phyloP scores from a whole-genome alignment of 1,284 basidiomycete species.

The Tylopilus orsonianus region DNA sequence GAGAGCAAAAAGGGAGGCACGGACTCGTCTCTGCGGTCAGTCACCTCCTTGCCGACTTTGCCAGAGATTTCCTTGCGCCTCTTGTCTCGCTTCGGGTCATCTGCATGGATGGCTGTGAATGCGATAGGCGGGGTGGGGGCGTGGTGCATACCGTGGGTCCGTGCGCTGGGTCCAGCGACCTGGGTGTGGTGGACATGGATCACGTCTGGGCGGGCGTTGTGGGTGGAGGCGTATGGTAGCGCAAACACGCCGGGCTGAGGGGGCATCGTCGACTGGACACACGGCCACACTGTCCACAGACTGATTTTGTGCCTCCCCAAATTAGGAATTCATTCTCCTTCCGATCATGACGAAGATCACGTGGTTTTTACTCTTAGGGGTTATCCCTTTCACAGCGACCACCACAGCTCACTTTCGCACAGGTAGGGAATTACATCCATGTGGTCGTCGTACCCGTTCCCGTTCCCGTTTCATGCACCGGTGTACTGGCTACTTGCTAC shows the following conservation, averaged over 20 bases:
- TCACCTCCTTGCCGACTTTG: constrained; percentile 67
- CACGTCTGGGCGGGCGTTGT: constrained; percentile 40
- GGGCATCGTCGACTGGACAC: constrained; percentile 38
- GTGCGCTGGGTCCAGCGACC: constrained; percentile 40
- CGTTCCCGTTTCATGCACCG: too few species aligned
- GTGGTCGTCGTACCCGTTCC: too few species aligned
- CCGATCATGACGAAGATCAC: constrained; percentile 29
- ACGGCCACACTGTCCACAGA: neutral
- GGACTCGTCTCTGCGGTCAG: constrained; percentile 71
- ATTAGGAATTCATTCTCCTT: constrained; percentile 13
- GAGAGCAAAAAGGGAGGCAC: constrained; percentile 32
- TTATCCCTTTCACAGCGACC: neutral
- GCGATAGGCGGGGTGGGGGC: neutral
- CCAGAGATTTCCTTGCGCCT: constrained; percentile 65
- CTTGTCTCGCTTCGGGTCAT: constrained; percentile 56
- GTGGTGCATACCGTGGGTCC: constrained; percentile 38
- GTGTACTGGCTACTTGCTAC: too few species aligned
- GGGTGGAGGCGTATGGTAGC: constrained; percentile 43
- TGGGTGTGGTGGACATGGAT: constrained; percentile 32
- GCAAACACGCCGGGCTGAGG: constrained; percentile 55
- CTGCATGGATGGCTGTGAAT: constrained; percentile 21
- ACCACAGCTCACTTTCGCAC: too few species aligned
- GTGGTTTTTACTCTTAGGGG: constrained; percentile 9
- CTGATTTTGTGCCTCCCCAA: constrained; percentile 14
- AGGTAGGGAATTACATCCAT: too few species aligned